phyloP scores from a whole-genome alignment of 305 asterid species.

The Coffea humblotiana region DNA sequence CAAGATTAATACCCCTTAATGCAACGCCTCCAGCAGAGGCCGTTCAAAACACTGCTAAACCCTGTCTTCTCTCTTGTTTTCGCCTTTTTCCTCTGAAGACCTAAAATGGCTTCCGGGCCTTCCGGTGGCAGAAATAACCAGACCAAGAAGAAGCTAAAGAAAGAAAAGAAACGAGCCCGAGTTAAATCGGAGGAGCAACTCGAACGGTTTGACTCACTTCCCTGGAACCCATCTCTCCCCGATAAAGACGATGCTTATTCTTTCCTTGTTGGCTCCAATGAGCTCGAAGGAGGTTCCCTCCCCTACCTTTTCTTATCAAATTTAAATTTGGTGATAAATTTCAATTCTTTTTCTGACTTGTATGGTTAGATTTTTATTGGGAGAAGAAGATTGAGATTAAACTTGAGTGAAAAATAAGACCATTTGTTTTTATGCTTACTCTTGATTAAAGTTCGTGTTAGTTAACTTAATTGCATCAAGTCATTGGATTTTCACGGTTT shows the following conservation, averaged over 20 bases:
- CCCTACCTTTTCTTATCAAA: not conserved
- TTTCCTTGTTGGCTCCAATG: slow-evolving; percentile 65
- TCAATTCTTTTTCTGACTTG: not conserved
- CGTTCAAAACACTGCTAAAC: slow-evolving; percentile 21
- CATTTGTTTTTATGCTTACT: not conserved
- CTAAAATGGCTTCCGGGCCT: slow-evolving; percentile 44
- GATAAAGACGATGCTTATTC: slow-evolving; percentile 49
- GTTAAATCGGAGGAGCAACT: slow-evolving; percentile 36
- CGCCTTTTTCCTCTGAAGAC: not conserved
- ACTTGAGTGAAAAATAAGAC: not conserved
- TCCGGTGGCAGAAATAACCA: not conserved
- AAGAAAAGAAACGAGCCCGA: slow-evolving; percentile 51
- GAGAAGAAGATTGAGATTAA: not conserved
- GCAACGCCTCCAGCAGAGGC: not conserved
- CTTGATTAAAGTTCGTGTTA: not conserved
- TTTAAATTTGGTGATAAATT: not conserved
- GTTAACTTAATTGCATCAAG: not conserved
- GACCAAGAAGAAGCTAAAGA: slow-evolving; percentile 39
- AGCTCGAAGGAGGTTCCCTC: slow-evolving; percentile 81
- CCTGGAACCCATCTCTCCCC: slow-evolving; percentile 70
- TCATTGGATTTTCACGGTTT: not conserved
- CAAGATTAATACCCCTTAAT: not conserved
- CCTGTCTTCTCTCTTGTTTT: not conserved
- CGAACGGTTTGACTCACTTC: slow-evolving; percentile 57
- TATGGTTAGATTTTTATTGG: not conserved